Conservation (phyloP, 2,329 filamentous ascomycete species). For the Dothidotthia symphoricarpi region DNA sequence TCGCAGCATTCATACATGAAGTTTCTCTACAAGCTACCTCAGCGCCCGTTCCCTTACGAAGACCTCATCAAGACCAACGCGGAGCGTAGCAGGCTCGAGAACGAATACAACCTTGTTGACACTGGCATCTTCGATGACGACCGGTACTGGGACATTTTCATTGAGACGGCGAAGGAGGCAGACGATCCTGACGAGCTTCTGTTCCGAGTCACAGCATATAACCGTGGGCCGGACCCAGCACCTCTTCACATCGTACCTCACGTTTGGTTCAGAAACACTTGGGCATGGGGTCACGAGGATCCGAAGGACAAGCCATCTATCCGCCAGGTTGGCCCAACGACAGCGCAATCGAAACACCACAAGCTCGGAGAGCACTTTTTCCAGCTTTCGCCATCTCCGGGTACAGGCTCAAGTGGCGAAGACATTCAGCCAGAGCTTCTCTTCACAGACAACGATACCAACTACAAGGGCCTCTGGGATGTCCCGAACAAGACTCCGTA, state of each 20-base stretch:
- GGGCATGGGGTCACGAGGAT: slow-evolving; percentile 85
- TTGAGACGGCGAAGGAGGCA: slow-evolving; percentile 93
- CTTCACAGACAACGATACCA: slow-evolving; percentile 96
- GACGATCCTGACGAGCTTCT: slow-evolving; percentile 87
- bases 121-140: slow-evolving; percentile 86
- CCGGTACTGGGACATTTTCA: slow-evolving; percentile 94
- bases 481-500: slow-evolving; percentile 74
- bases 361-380: slow-evolving; percentile 80
- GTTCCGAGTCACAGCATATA: slow-evolving; percentile 95
- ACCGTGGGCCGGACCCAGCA: slow-evolving; percentile 84
- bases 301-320: slow-evolving; percentile 79
- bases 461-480: slow-evolving; percentile 72
- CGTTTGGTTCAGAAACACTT: slow-evolving; percentile 96
- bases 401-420: slow-evolving; percentile 71
- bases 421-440: slow-evolving; percentile 83
- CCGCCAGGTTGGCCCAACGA: slow-evolving; percentile 61
- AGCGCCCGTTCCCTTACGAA: slow-evolving; percentile 87
- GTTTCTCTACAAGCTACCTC: slow-evolving; percentile 95
- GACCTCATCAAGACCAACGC: slow-evolving; percentile 83
- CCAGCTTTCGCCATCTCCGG: slow-evolving; percentile 84
- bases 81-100: slow-evolving; percentile 69
- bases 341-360: slow-evolving; percentile 74
- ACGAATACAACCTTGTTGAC: slow-evolving; percentile 89
- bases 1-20: slow-evolving; percentile 96
- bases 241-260: slow-evolving; percentile 92